Evolutionary conservation across 1,284 basidiomycete species (phyloP), one percentile per base, ranked within the genome.

Genomic region (Cryptococcus amylolentus): DNA sequence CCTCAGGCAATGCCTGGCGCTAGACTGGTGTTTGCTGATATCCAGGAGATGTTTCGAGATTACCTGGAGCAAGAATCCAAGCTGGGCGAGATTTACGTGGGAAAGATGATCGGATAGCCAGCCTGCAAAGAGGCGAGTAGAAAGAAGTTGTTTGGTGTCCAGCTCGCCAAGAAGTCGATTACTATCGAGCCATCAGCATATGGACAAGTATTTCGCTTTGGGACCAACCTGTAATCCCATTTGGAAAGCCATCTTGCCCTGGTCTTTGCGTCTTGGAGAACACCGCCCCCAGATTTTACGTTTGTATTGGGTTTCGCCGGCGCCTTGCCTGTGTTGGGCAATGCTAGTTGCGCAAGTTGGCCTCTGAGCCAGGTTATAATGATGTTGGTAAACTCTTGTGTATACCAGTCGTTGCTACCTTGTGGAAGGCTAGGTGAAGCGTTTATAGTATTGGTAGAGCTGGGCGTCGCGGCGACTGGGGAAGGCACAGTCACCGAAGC

Each of bases 321-420:
- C 12, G 91, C 78, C 12, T 91, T 86, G 68, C 86, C 86, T 62
- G 86, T 85, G 66, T 84, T 87, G 0, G 91, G 91, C 14, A 94
- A 78, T 3, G 84, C 83, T 52, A 98, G 88, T 52, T 96, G 91
- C 12, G 80, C 81, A 3, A 98, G 81, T 71, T 95, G 92, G 65
- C 91, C 93, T 75, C 88, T 88, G 70, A 98, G 79, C 76, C 93
- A 93, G n/a, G 86, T 83, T 1, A 88, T 89, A 40, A 96, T 84
- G 16, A 88, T 83, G 62, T 84, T 86, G 0, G 95, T 90, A 86
- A 92, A 97, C 60, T 98, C 93, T 27, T 87, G 79, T 46, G 91
- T 91, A 72, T 96, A 95, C 71, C 89, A 86, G 23, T 78, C 66
- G 83, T 87, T 39, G 86, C 88, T 69, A 86, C 86, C 74, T 86